Base-by-base conservation (phyloP, 495 filamentous ascomycete genomes). In the Daldinia vernicosa region DNA sequence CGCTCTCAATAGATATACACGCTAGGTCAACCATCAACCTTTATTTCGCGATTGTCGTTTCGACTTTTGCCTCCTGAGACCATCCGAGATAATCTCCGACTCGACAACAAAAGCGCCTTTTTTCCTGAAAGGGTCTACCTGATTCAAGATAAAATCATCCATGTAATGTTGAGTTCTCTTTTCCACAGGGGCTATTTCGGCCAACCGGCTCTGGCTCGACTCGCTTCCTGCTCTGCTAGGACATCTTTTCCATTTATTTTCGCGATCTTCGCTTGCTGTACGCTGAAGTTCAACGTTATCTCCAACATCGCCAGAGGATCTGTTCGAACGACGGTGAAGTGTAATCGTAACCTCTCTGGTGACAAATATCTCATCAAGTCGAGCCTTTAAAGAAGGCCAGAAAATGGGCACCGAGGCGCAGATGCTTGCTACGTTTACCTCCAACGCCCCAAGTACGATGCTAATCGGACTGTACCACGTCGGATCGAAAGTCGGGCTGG, bases 341-440 rank as follows among this genome's bases (percentile, higher is more conserved):
- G 68, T 71, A 15, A 71, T 63, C 12, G 58, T 66, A 28, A 79
- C 62, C 54, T 80, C 78, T n/a, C 74, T 69, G 4, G 78, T 82
- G 11, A 78, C 69, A 52, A 80, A 77, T 52, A 80, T 80, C 37
- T 71, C 60, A 35, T 72, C 72, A 5, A 76, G 55, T 1, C 71
- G 54, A 30, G 70, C 43, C 24, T 70, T 58, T 37, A 74, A 4
- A 33, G 70, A 57, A 6, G 77, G 74, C 78, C 78, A 80, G 47
- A 80, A 78, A 4, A 79, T 70, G 3, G 79, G 79, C 5, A 80
- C 62, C 45, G 76, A 78, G 24, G 75, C 76, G 66, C 77, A 79
- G n/a, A 80, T 76, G 32, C 71, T 74, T 6, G 78, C 71, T 54
- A 69, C 39, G n/a, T 72, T 70, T 6, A 70, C 69, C 58, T 80